These are phyloP conservation scores for Lantana camara DNA, from an alignment of 257 asterid genomes.

Conservation along the genomic window DNA sequence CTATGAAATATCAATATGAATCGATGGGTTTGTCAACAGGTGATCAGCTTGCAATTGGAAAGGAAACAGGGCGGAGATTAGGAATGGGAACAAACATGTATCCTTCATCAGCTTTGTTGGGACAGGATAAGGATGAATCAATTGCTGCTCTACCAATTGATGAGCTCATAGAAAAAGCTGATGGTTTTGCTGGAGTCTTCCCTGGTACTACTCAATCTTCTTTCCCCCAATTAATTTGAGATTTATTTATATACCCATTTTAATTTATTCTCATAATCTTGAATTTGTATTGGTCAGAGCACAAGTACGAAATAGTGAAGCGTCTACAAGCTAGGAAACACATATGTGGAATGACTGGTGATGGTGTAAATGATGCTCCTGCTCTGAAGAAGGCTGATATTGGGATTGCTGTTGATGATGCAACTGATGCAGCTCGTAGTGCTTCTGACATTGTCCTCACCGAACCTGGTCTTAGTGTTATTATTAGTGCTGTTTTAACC, in stretches of 20 bases:
- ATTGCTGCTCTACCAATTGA: slow-evolving; percentile 67
- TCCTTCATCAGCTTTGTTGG: slow-evolving; percentile 72
- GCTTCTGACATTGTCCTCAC: slow-evolving; percentile 81
- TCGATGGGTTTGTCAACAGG: slow-evolving; percentile 38
- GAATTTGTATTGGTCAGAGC: slow-evolving; percentile 40
- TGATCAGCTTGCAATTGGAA: slow-evolving; percentile 73
- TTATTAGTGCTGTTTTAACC: slow-evolving; percentile 74
- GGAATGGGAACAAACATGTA: slow-evolving; percentile 90
- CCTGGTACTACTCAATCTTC: slow-evolving; percentile 48
- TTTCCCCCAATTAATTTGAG: neutral
- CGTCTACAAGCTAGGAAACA: slow-evolving; percentile 78
- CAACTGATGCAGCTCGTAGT: slow-evolving; percentile 80
- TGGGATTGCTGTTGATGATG: slow-evolving; percentile 78
- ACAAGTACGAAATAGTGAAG: slow-evolving; percentile 72
- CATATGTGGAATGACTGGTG: slow-evolving; percentile 82
- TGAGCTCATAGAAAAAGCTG: slow-evolving; percentile 76
- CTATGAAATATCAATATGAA: too few relatives aligned
- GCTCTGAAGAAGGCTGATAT: slow-evolving; percentile 76
- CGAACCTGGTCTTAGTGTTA: slow-evolving; percentile 78
- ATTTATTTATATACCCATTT: neutral
- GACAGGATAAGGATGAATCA: slow-evolving; percentile 73
- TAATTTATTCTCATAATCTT: neutral
- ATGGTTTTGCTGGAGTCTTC: slow-evolving; percentile 81
- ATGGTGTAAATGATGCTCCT: slow-evolving; percentile 80
- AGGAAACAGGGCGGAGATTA: slow-evolving; percentile 72